Evolutionary conservation across 2,329 filamentous ascomycete species (phyloP).

Genomic region (Talaromyces sp.): DNA sequence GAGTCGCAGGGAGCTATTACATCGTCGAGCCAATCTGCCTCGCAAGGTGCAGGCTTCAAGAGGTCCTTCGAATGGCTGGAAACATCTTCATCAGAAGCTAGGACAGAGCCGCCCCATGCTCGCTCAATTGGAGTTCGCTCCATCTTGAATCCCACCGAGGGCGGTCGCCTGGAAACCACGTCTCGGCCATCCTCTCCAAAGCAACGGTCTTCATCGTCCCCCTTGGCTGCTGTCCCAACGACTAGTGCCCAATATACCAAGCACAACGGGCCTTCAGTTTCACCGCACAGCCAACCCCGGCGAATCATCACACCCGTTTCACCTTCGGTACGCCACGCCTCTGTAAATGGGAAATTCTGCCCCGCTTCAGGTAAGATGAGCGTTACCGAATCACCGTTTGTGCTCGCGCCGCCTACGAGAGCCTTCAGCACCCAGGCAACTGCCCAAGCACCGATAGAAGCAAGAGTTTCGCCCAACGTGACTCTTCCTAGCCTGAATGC

Average conservation of each 20-base stretch:
- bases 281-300: slow-evolving; percentile 25
- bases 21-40: neutral
- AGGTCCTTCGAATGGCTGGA: slow-evolving; percentile 32
- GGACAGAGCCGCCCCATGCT: slow-evolving; percentile 23
- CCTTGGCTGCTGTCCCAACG: slow-evolving; percentile 11
- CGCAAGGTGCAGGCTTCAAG: slow-evolving; percentile 17
- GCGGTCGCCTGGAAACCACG: slow-evolving; percentile 10
- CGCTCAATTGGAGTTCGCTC: slow-evolving; percentile 37
- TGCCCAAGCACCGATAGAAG: slow-evolving; percentile 22
- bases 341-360: slow-evolving; percentile 19
- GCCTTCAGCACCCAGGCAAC: slow-evolving; percentile 20
- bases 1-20: slow-evolving; percentile 18
- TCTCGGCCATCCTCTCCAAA: slow-evolving; percentile 18
- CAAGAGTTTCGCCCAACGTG: slow-evolving; percentile 12
- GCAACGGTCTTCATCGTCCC: slow-evolving; percentile 24
- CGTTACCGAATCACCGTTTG: slow-evolving; percentile 30
- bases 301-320: slow-evolving; percentile 31
- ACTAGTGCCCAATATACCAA: slow-evolving; percentile 10
- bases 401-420: slow-evolving; percentile 26
- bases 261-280: slow-evolving; percentile 23
- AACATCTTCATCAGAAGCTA: slow-evolving; percentile 30
- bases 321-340: slow-evolving; percentile 30
- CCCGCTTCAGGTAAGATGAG: slow-evolving; percentile 24
- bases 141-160: slow-evolving; percentile 34
- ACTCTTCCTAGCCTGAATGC: slow-evolving; percentile 10